Percentiles rank a stretch among this genome's conserved stretches.
These are phyloP conservation scores for Acacia acuminata DNA, from an alignment of 306 rosid species.

Conservation along the genomic window DNA sequence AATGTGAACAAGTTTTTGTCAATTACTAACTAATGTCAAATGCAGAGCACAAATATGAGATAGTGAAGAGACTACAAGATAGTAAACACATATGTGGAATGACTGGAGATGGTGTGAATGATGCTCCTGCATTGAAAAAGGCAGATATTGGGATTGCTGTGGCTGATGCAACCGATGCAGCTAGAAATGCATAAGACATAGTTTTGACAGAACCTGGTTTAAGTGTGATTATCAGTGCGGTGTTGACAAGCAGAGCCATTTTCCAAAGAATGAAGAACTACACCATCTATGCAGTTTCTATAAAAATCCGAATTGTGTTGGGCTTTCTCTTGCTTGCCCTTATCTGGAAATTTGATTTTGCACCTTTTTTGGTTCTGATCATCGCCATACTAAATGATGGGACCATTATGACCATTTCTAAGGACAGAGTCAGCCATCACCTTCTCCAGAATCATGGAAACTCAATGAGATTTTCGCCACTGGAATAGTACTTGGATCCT, in stretches of 20 bases:
- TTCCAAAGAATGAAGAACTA: constrained; percentile 96
- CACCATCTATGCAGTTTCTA: constrained; percentile 89
- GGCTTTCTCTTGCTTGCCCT: constrained; percentile 86
- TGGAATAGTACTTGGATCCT: constrained; percentile 76
- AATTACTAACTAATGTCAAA: constrained; percentile 2
- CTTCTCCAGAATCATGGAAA: constrained; percentile 94
- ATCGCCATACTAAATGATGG: constrained; percentile 93
- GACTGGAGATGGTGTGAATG: constrained; percentile 98
- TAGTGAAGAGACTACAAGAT: constrained; percentile 79
- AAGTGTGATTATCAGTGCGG: constrained; percentile 88
- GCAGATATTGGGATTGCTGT: constrained; percentile 96
- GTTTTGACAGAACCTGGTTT: constrained; percentile 91
- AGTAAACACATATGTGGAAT: constrained; percentile 85
- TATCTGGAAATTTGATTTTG: constrained; percentile 89
- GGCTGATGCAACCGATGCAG: constrained; percentile 96
- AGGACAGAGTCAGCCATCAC: constrained; percentile 93
- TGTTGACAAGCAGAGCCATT: constrained; percentile 86
- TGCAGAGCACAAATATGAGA: constrained; percentile 91
- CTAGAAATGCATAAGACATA: constrained; percentile 84
- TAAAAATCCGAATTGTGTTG: constrained; percentile 77
- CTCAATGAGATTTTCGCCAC: constrained; percentile 83
- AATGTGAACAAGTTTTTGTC: background rate
- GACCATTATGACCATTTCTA: constrained; percentile 93
- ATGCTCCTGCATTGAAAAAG: constrained; percentile 85
- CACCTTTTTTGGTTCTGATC: constrained; percentile 92